These are phyloP conservation scores for Aspergillus sclerotioniger DNA, from an alignment of 495 filamentous ascomycete genomes.

Conservation along the genomic window DNA sequence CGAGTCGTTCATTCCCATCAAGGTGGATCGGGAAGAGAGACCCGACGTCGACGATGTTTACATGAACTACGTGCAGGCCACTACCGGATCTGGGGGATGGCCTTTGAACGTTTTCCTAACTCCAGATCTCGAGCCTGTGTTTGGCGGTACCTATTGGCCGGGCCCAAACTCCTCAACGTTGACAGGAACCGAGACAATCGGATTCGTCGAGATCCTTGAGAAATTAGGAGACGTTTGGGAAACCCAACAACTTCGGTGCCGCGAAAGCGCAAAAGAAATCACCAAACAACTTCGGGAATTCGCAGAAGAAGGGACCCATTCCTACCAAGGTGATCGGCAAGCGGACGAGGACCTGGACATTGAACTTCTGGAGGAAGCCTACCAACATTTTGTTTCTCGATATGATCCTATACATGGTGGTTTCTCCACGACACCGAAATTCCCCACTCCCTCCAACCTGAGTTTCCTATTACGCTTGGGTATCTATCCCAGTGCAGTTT, in stretches of 20 bases:
- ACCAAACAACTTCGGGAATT: constrained; percentile 78
- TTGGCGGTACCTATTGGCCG: constrained; percentile 96
- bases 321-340: constrained; percentile 48
- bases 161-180: constrained; percentile 60
- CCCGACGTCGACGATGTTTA: constrained; percentile 96
- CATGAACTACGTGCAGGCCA: constrained; percentile 97
- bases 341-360: constrained; percentile 74
- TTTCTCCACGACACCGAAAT: constrained; percentile 77
- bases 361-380: constrained; percentile 88
- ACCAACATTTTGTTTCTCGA: constrained; percentile 70
- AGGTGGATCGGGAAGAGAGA: constrained; percentile 91
- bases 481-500: constrained; percentile 67
- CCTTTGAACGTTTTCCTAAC: constrained; percentile 96
- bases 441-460: constrained; percentile 84
- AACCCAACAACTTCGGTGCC: constrained; percentile 76
- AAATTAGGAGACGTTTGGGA: constrained; percentile 82
- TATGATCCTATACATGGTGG: constrained; percentile 80
- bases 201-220: constrained; percentile 77
- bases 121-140: constrained; percentile 87
- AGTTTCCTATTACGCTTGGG: constrained; percentile 77
- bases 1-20: constrained; percentile 83
- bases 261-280: constrained; percentile 78
- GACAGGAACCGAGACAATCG: constrained; percentile 54
- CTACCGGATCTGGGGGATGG: constrained; percentile 91
- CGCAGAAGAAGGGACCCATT: constrained; percentile 78